Percentiles rank a stretch among this genome's conserved stretches.
phyloP scores from a whole-genome alignment of 176 grass and related monocot species.

The Carex littledalei region DNA sequence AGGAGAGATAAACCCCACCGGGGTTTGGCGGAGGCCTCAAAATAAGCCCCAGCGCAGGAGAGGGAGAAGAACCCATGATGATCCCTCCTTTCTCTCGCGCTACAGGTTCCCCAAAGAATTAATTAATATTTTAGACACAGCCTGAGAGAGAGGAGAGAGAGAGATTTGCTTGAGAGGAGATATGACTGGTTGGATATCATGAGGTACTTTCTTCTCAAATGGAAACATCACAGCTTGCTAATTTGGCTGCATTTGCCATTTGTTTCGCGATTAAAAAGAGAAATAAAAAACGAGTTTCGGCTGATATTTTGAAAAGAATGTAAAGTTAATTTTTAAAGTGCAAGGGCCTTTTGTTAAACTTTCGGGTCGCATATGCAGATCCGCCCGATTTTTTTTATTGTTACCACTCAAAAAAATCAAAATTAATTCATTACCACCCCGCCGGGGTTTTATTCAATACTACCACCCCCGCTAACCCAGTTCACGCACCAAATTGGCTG shows the following conservation, averaged over 20 bases:
- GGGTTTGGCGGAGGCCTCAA: conserved; percentile 17
- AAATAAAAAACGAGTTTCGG: not conserved
- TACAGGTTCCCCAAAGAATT: not conserved
- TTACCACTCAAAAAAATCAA: too few species aligned
- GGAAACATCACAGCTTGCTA: conserved; percentile 13
- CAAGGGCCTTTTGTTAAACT: conserved; percentile 8
- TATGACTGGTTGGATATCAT: not conserved
- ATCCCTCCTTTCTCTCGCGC: conserved; percentile 4
- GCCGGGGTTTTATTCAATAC: too few species aligned
- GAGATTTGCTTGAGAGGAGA: conserved; percentile 1
- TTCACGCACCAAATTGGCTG: too few species aligned
- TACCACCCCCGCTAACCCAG: too few species aligned
- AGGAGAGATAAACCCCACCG: conserved; percentile 20
- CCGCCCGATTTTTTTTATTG: too few species aligned
- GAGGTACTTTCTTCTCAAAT: conserved; percentile 1
- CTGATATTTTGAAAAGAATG: not conserved
- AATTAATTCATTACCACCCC: too few species aligned
- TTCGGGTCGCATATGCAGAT: not conserved
- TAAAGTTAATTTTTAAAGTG: not conserved
- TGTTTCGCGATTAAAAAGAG: not conserved
- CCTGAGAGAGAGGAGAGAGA: not conserved
- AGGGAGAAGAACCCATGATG: conserved; percentile 18
- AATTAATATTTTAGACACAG: not conserved
- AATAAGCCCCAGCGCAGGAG: not conserved
- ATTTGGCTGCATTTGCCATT: conserved; percentile 15